Evolutionary conservation across 2,329 filamentous ascomycete genomes (phyloP).

Genomic region (Huntiella omanensis): DNA sequence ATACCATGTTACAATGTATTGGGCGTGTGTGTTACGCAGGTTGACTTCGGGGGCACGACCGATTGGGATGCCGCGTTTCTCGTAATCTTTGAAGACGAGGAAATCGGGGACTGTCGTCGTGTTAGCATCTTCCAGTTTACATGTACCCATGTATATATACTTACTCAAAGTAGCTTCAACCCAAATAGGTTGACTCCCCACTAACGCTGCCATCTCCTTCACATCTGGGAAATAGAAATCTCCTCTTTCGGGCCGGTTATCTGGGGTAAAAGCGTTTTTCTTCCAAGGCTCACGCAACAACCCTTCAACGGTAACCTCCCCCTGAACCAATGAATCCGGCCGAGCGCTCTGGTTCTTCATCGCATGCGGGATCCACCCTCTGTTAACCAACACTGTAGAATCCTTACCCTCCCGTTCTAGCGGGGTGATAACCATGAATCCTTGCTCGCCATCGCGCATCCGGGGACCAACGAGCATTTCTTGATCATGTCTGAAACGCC

Average conservation of each 20-base stretch:
- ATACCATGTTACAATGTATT: constrained; percentile 98
- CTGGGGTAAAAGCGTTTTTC: constrained; percentile 94
- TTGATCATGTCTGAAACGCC: constrained; percentile 63
- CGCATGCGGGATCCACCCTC: constrained; percentile 80
- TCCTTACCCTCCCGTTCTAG: constrained; percentile 46
- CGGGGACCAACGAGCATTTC: constrained; percentile 94
- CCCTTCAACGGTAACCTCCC: constrained; percentile 63
- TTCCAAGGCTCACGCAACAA: constrained; percentile 79
- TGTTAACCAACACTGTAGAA: constrained; percentile 65
- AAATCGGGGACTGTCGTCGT: constrained; percentile 50
- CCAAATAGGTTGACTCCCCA: constrained; percentile 77
- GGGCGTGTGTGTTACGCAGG: constrained; percentile 85
- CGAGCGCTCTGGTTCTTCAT: constrained; percentile 47
- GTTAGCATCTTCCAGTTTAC: not conserved
- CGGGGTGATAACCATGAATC: constrained; percentile 81
- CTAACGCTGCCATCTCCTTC: constrained; percentile 66
- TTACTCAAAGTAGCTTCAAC: constrained; percentile 88
- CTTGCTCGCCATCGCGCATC: constrained; percentile 73
- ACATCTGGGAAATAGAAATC: constrained; percentile 96
- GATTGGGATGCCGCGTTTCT: constrained; percentile 70
- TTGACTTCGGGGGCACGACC: constrained; percentile 79
- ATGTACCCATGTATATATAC: constrained; percentile 13
- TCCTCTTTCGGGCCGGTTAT: constrained; percentile 63
- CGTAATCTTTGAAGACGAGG: constrained; percentile 54
- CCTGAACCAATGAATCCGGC: constrained; percentile 44